Evolutionary conservation across 257 asterid genomes (phyloP).

Genomic region (Dorcoceras hygrometricum): DNA sequence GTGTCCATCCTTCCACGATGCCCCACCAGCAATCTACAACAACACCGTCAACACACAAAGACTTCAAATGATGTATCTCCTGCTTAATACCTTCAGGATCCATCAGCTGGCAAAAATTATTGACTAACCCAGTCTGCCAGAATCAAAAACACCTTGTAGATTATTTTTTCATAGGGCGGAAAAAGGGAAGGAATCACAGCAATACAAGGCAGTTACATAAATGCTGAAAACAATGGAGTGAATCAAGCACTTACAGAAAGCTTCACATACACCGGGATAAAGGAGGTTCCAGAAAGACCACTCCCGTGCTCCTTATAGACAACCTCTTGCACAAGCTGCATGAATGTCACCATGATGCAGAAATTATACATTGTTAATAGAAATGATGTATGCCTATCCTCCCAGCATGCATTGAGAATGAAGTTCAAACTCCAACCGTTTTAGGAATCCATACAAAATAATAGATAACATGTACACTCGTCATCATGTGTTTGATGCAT

Average conservation of each 20-base stretch:
- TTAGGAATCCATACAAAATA: background rate
- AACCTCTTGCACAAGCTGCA: background rate
- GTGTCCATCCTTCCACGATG: constrained; percentile 58
- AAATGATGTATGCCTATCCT: too few species aligned
- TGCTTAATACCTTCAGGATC: constrained; percentile 45
- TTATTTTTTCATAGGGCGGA: background rate
- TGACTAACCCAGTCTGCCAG: constrained; percentile 53
- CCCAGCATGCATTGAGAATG: too few species aligned
- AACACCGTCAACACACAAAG: constrained; percentile 63
- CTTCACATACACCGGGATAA: constrained; percentile 69
- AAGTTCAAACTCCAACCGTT: background rate
- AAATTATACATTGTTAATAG: too few species aligned
- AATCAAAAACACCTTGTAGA: too few species aligned
- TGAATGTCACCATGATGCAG: background rate
- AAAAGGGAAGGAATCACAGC: background rate
- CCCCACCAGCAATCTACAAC: constrained; percentile 96
- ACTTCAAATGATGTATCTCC: constrained; percentile 51
- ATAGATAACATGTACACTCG: background rate
- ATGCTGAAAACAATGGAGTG: constrained; percentile 16
- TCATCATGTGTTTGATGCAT: background rate
- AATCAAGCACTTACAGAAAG: constrained; percentile 54
- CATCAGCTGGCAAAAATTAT: constrained; percentile 55
- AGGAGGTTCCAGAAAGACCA: constrained; percentile 62
- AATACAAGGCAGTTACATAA: background rate
- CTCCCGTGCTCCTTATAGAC: constrained; percentile 41